Conservation (phyloP, 768 basidiomycete species). For the Suillus alpinus region DNA sequence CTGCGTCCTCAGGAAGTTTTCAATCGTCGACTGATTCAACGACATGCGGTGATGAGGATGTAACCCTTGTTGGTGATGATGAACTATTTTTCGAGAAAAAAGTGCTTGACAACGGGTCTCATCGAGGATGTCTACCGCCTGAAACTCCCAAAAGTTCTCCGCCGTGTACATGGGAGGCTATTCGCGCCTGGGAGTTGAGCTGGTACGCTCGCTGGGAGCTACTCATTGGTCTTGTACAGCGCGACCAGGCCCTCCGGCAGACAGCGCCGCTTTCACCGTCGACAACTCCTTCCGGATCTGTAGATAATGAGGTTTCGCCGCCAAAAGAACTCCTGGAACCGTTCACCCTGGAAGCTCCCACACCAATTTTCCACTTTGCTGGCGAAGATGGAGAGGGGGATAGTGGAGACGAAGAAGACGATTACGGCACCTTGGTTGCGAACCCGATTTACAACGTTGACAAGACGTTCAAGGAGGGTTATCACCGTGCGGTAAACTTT, state of each 20-base stretch:
- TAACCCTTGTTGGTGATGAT: conserved; percentile 55
- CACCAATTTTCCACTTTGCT: conserved; percentile 19
- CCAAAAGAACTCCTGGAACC: neutral
- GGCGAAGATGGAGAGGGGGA: conserved; percentile 19
- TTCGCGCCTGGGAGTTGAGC: conserved; percentile 39
- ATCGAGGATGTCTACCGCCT: neutral
- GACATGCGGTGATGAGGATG: conserved; percentile 28
- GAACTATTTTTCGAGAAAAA: neutral
- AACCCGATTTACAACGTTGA: conserved; percentile 13
- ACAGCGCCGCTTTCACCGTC: conserved; percentile 1
- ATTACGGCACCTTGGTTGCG: conserved; percentile 23
- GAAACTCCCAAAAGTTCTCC: neutral
- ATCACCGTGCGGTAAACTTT: conserved; percentile 24
- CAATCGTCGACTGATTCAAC: neutral
- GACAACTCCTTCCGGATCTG: neutral
- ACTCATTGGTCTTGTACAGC: conserved; percentile 41
- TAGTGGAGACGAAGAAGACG: conserved; percentile 23
- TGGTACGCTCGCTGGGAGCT: conserved; percentile 58
- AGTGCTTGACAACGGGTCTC: neutral
- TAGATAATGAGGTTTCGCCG: neutral
- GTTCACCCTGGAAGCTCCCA: conserved; percentile 1
- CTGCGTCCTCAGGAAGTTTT: neutral
- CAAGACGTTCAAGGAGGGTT: conserved; percentile 24
- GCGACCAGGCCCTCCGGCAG: conserved; percentile 21
- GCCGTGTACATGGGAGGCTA: conserved; percentile 9